Evolutionary conservation across 805 yeast genomes (phyloP).

Genomic region (Kluyveromyces dobzhanskii): DNA sequence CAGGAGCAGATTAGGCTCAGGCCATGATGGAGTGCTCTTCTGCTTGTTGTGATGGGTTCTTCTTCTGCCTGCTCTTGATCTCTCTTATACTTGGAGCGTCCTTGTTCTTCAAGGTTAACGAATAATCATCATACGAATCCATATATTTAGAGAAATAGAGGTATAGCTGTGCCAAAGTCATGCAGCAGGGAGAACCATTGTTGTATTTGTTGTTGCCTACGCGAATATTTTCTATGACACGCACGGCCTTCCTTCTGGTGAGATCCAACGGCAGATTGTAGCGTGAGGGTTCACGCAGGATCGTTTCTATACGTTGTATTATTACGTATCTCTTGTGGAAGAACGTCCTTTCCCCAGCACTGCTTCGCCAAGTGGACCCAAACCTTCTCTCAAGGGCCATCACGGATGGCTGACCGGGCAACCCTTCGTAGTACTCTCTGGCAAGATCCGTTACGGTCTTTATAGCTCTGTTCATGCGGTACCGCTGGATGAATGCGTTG

Average conservation of each 20-base stretch:
- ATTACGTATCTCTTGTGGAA: constrained; percentile 24
- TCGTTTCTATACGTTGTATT: constrained; percentile 18
- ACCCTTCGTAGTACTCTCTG: constrained; percentile 24
- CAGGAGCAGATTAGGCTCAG: neutral
- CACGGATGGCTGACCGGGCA: constrained; percentile 22
- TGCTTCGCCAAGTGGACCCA: constrained; percentile 25
- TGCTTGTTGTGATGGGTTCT: constrained; percentile 1
- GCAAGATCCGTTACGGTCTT: constrained; percentile 22
- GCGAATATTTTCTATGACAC: constrained; percentile 24
- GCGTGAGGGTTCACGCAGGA: constrained; percentile 14
- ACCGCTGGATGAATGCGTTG: constrained; percentile 6
- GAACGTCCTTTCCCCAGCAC: constrained; percentile 20
- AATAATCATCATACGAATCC: constrained; percentile 19
- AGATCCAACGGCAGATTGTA: constrained; percentile 14
- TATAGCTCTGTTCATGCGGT: constrained; percentile 20
- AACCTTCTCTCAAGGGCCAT: constrained; percentile 20
- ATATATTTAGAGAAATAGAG: constrained; percentile 21
- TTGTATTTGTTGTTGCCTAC: constrained; percentile 21
- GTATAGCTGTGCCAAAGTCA: constrained; percentile 21
- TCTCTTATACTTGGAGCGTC: constrained; percentile 14
- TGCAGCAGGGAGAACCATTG: constrained; percentile 13
- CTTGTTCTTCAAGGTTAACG: constrained; percentile 11
- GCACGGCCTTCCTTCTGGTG: constrained; percentile 16
- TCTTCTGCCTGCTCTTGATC: constrained; percentile 6
- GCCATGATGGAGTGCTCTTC: neutral